Evolutionary conservation across 164 flowering plant species (phyloP).

Genomic region (Umbilicus rupestris): DNA sequence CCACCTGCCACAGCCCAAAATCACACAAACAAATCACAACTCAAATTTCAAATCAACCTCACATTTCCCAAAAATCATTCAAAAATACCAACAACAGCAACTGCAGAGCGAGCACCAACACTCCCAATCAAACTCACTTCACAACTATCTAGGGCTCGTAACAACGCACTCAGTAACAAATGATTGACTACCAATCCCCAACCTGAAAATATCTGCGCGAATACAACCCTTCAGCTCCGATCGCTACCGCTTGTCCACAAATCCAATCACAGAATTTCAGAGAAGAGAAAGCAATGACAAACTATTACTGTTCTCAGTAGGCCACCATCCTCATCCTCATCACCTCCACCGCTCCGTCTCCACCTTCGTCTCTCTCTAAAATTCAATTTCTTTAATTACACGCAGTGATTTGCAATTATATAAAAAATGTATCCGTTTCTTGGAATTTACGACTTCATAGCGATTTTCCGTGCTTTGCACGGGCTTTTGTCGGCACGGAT

Average conservation of each 20-base stretch:
- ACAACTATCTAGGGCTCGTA: background rate
- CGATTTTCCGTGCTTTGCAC: no score
- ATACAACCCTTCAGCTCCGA: background rate
- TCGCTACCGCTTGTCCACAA: slow-evolving; percentile 4
- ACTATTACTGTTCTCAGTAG: background rate
- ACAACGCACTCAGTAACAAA: background rate
- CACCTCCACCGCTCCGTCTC: background rate
- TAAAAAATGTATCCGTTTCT: background rate
- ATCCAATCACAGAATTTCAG: background rate
- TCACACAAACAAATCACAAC: background rate
- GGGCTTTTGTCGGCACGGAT: background rate
- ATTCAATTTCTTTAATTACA: background rate
- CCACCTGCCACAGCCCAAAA: slow-evolving; percentile 6
- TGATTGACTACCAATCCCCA: background rate
- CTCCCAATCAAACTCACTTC: background rate
- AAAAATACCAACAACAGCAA: background rate
- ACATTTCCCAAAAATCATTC: background rate
- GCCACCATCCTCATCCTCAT: background rate
- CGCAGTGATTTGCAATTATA: background rate
- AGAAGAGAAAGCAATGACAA: background rate
- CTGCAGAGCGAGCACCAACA: background rate
- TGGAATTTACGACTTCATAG: background rate
- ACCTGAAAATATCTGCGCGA: background rate
- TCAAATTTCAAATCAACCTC: background rate
- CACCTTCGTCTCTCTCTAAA: background rate